Evolutionary conservation across 2,329 filamentous ascomycete species (phyloP).

Genomic region (Fusarium nygamai): DNA sequence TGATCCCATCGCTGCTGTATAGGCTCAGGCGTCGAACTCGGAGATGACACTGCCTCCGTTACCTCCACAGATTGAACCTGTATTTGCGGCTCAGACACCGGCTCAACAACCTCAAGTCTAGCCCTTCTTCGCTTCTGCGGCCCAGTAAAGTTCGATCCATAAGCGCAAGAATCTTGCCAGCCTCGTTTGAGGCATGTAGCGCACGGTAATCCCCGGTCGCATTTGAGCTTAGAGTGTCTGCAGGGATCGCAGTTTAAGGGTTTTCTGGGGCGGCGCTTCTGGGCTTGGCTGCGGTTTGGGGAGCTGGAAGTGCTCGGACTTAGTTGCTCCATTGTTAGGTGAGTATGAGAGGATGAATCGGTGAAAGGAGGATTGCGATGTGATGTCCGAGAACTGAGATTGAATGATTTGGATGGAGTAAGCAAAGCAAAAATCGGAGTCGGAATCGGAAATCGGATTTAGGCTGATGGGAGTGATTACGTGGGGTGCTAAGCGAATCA

Average conservation of each 20-base stretch:
- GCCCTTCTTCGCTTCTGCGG: rapidly evolving
- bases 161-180: slow-evolving; percentile 4
- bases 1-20: slow-evolving; percentile 18
- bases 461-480: background rate
- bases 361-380: rapidly evolving
- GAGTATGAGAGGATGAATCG: background rate
- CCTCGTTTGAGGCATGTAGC: slow-evolving; percentile 13
- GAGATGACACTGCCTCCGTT: background rate
- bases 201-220: slow-evolving; percentile 13
- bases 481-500: background rate
- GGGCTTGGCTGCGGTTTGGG: background rate
- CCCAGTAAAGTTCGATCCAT: background rate
- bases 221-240: slow-evolving; percentile 18
- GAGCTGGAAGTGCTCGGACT: background rate
- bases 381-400: background rate
- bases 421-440: background rate
- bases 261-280: slow-evolving; percentile 5
- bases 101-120: background rate
- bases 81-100: background rate
- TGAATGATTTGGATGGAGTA: background rate
- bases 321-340: background rate
- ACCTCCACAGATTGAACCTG: background rate
- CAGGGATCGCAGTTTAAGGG: slow-evolving; percentile 19
- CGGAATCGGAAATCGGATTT: background rate
- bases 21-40: background rate